phyloP scores from a whole-genome alignment of 78 protist genomes.

The Tieghemostelium lacteum region DNA sequence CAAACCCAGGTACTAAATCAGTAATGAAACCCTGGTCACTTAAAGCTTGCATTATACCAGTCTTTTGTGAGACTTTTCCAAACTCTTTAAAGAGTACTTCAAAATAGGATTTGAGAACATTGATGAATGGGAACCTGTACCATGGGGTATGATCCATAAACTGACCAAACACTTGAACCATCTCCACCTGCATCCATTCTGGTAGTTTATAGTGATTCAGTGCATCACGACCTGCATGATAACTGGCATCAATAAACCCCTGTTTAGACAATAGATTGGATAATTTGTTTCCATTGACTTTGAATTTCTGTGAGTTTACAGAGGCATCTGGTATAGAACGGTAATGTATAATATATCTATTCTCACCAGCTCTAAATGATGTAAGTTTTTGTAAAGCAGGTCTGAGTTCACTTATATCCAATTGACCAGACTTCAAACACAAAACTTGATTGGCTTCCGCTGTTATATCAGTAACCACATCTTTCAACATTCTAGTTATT shows the following conservation, averaged over 20 bases:
- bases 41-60: constrained; percentile 23
- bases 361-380: constrained; percentile 15
- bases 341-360: not conserved
- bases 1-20: constrained; percentile 52
- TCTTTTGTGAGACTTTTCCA: not conserved
- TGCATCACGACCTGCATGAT: constrained; percentile 16
- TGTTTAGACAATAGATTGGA: not conserved
- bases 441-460: not conserved
- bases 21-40: constrained; percentile 23
- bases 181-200: constrained; percentile 83
- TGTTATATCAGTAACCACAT: not conserved
- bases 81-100: constrained; percentile 21
- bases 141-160: constrained; percentile 70
- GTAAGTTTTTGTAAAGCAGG: not conserved
- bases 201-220: constrained; percentile 50
- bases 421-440: not conserved
- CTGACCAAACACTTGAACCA: constrained; percentile 21
- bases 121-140: constrained; percentile 67
- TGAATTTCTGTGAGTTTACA: not conserved
- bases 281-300: constrained; percentile 6
- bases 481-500: not conserved
- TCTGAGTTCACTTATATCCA: not conserved
- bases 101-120: constrained; percentile 26
- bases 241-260: constrained; percentile 2
- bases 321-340: not conserved